A percentile compares a stretch with the other conserved stretches of the same genome.
phyloP scores from a whole-genome alignment of 164 flowering plant genomes.

The Buxus sempervirens region DNA sequence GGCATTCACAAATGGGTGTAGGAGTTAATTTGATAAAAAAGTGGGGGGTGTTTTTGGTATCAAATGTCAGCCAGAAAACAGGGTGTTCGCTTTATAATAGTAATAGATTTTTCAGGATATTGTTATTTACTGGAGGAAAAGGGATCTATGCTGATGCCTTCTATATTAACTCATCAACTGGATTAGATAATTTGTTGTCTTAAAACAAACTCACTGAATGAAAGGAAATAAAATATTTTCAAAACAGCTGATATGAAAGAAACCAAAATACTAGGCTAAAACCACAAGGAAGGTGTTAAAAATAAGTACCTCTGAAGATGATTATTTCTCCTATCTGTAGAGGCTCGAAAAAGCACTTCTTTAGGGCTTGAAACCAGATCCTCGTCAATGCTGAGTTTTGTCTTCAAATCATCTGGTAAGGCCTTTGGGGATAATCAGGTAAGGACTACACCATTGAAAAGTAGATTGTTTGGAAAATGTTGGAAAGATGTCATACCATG shows the following conservation, averaged over 20 bases:
- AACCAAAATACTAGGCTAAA: neutral
- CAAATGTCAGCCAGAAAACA: too few relatives aligned
- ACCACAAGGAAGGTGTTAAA: too few relatives aligned
- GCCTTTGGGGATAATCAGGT: conserved; percentile 48
- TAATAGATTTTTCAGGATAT: too few relatives aligned
- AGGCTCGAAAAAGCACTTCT: conserved; percentile 70
- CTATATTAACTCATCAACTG: neutral
- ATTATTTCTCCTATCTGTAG: conserved; percentile 68
- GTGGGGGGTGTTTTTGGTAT: too few relatives aligned
- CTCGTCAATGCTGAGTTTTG: conserved; percentile 90
- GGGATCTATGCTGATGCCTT: neutral
- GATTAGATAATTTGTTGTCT: too few relatives aligned
- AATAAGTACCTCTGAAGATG: conserved; percentile 51
- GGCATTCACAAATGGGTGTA: too few relatives aligned
- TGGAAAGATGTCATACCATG: conserved; percentile 54
- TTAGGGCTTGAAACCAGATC: conserved; percentile 79
- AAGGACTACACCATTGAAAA: conserved; percentile 13
- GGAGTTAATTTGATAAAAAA: too few relatives aligned
- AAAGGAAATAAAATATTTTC: neutral
- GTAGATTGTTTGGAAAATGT: neutral
- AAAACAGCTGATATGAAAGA: neutral
- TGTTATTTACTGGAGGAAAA: neutral
- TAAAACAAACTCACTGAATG: neutral
- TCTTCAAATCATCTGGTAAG: conserved; percentile 86
- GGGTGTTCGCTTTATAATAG: too few relatives aligned